A percentile compares a stretch with the other conserved stretches of the same genome.
Conservation (phyloP, 1,284 basidiomycete genomes). For the Xanthoconium separans region DNA sequence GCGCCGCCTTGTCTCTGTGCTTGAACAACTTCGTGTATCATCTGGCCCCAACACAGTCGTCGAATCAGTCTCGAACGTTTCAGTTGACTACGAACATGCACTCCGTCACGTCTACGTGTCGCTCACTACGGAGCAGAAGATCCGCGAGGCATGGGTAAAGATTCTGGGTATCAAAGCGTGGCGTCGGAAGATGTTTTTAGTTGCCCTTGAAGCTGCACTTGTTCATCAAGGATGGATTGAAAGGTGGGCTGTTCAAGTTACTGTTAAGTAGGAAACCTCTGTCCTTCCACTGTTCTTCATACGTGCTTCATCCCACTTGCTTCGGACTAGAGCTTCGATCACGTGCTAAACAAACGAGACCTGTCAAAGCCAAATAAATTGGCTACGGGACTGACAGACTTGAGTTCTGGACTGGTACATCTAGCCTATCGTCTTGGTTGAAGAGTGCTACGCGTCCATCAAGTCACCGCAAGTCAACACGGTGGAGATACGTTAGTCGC, state of each 20-base stretch:
- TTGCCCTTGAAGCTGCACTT: conserved; percentile 54
- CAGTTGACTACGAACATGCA: conserved; percentile 35
- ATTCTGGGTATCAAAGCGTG: conserved; percentile 40
- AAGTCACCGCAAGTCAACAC: not conserved
- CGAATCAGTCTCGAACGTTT: conserved; percentile 43
- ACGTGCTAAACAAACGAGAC: not conserved
- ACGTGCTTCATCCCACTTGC: not conserved
- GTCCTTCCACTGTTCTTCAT: not conserved
- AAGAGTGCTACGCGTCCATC: too few relatives aligned
- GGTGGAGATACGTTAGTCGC: too few relatives aligned
- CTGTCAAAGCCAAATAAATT: not conserved
- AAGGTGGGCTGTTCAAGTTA: conserved; percentile 36
- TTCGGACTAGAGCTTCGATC: not conserved
- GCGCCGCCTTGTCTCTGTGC: conserved; percentile 22
- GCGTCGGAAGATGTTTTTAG: conserved; percentile 47
- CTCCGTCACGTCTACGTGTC: conserved; percentile 26
- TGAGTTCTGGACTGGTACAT: too few relatives aligned
- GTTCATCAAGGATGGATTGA: conserved; percentile 39
- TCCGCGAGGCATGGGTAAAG: conserved; percentile 31
- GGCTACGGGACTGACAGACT: too few relatives aligned
- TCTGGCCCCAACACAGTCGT: conserved; percentile 39
- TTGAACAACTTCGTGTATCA: conserved; percentile 22
- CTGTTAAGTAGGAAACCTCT: conserved; percentile 9
- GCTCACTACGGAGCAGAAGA: conserved; percentile 29
- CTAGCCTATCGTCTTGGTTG: too few relatives aligned